Conservation (phyloP, 2,329 filamentous ascomycete species). For the Paecilomyces sp. region DNA sequence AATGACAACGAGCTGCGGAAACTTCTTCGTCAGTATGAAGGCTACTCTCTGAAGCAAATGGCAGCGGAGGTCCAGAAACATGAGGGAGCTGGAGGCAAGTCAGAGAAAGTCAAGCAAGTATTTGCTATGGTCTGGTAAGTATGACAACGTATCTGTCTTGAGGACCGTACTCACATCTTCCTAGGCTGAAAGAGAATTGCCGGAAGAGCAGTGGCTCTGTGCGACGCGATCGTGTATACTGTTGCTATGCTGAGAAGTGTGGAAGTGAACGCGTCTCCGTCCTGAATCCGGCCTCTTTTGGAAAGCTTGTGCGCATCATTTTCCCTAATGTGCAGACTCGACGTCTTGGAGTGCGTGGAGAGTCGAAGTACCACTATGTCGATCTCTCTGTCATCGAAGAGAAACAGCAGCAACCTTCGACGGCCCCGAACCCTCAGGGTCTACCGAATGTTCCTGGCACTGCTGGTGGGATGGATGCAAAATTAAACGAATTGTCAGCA, state of each 20-base stretch:
- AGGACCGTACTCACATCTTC: constrained; percentile 6
- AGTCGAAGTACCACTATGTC: constrained; percentile 95
- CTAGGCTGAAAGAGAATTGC: constrained; percentile 42
- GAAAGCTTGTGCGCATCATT: constrained; percentile 91
- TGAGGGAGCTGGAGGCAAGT: constrained; percentile 42
- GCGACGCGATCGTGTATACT: constrained; percentile 86
- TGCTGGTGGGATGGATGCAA: constrained; percentile 13
- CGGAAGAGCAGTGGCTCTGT: constrained; percentile 57
- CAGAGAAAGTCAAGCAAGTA: constrained; percentile 46
- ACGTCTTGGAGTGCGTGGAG: constrained; percentile 82
- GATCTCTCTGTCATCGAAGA: constrained; percentile 42
- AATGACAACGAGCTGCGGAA: constrained; percentile 44
- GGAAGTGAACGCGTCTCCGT: constrained; percentile 91
- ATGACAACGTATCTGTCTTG: neutral
- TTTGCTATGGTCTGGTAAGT: constrained; percentile 47
- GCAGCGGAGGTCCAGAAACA: constrained; percentile 43
- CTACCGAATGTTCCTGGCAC: constrained; percentile 13
- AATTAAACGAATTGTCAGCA: constrained; percentile 16
- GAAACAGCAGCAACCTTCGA: constrained; percentile 28
- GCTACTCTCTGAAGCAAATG: constrained; percentile 39
- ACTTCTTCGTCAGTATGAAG: constrained; percentile 40
- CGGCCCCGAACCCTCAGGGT: constrained; percentile 16
- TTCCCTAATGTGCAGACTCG: constrained; percentile 93
- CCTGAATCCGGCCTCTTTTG: constrained; percentile 93
- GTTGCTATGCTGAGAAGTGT: constrained; percentile 88